Evolutionary conservation across 2,329 filamentous ascomycete genomes (phyloP).

Genomic region (Trichophyton benhamiae): DNA sequence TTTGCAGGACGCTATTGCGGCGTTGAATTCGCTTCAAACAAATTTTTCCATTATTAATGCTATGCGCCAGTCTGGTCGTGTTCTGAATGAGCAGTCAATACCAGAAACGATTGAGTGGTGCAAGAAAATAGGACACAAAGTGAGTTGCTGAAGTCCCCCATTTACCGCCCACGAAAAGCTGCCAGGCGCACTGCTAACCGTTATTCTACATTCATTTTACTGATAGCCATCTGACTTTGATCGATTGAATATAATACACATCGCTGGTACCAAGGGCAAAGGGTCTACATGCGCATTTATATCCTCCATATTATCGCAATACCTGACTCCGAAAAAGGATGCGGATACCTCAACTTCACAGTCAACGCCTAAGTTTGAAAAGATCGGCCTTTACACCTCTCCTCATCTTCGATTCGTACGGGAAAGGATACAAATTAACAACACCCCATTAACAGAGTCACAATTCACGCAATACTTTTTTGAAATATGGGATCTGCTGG

Average conservation of each 20-base stretch:
- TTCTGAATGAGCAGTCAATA: conserved; percentile 61
- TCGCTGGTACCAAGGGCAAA: conserved; percentile 91
- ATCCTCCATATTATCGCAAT: conserved; percentile 62
- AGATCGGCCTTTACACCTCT: conserved; percentile 70
- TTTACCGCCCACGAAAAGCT: not conserved
- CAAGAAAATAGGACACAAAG: conserved; percentile 60
- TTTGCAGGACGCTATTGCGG: conserved; percentile 53
- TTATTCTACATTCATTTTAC: not conserved
- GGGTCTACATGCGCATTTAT: conserved; percentile 78
- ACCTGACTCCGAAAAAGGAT: conserved; percentile 31
- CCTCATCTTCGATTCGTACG: conserved; percentile 74
- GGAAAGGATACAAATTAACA: conserved; percentile 73
- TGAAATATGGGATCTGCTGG: conserved; percentile 63
- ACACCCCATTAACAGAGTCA: conserved; percentile 53
- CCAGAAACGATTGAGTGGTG: conserved; percentile 76
- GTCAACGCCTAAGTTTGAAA: conserved; percentile 31
- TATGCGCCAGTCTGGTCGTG: conserved; percentile 59
- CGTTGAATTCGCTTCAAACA: conserved; percentile 64
- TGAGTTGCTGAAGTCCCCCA: conserved; percentile 24
- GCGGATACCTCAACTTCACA: conserved; percentile 18
- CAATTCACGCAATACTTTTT: conserved; percentile 69
- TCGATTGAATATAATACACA: conserved; percentile 56
- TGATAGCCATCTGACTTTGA: conserved; percentile 49
- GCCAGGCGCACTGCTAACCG: not conserved
- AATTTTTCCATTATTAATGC: conserved; percentile 69